Base-by-base conservation (phyloP, 108 stramenopile species). In the Cyclotella cryptica region DNA sequence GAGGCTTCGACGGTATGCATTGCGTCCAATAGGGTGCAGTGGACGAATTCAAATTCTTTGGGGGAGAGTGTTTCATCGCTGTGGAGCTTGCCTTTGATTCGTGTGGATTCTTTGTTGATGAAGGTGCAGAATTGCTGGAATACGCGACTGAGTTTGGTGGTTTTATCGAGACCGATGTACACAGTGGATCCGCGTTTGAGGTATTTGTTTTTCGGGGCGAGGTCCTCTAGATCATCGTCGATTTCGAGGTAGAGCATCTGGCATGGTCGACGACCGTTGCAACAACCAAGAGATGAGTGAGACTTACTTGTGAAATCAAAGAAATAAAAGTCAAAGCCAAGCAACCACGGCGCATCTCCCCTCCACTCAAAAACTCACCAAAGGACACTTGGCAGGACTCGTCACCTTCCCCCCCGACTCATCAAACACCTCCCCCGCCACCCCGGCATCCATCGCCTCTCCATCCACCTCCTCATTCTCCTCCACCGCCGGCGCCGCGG, bases 161-260 rank as follows among this genome's bases (percentile, higher is more conserved):
- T 87, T 63, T 93, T 96, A 49, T 88, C 90, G 6, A 93, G 67
- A 11, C 92, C 91, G 75, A 93, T 92, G 44, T 71, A 89, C 3
- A 96, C 90, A 12, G 63, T 77, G 46, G 84, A 69, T 3, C 90
- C 90, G 13, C 78, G 84, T 62, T 78, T 74, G n/a, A 90, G 69
- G 30, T 89, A 80, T 9, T 90, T 89, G 52, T 92, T 92, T 46
- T 85, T 60, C 0, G 88, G 88, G 24, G 67, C 67, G 18, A 79
- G 43, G n/a, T 71, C 69, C 11, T 83, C 66, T 22, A 82, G 42
- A 35, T 70, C 55, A 24, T 93, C 92, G 41, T 69, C 74, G 66
- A 83, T 86, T 43, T 80, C 85, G 15, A 91, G 59, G 58, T 75
- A 87, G 45, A 89, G 74, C 35, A 87, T 45, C 88, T 88, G 46